Conservation (phyloP, 1,284 basidiomycete species). For the Heterobasidion annosum region DNA sequence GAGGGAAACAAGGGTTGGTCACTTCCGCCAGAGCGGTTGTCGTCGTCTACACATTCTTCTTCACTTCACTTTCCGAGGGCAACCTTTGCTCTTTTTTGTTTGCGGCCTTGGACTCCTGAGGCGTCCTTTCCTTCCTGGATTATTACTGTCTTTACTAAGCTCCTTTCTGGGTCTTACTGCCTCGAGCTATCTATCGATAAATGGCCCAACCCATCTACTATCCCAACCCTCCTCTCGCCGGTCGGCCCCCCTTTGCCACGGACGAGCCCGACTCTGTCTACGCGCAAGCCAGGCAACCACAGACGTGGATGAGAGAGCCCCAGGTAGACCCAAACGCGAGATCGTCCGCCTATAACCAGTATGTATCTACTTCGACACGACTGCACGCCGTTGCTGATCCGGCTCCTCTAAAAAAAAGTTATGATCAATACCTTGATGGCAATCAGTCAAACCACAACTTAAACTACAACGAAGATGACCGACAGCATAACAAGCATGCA, state of each 20-base stretch:
- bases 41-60: background rate
- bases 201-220: slow-evolving; percentile 23
- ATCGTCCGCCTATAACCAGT: slow-evolving; percentile 59
- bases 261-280: slow-evolving; percentile 57
- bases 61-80: background rate
- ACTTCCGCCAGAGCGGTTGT: too few relatives aligned
- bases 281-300: slow-evolving; percentile 25
- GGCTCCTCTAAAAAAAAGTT: slow-evolving; percentile 27
- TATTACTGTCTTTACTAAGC: slow-evolving; percentile 13
- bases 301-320: slow-evolving; percentile 27
- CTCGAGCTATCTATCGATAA: background rate
- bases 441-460: slow-evolving; percentile 29
- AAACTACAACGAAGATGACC: slow-evolving; percentile 29
- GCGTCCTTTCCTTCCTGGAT: slow-evolving; percentile 23
- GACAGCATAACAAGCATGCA: slow-evolving; percentile 30
- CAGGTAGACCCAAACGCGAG: slow-evolving; percentile 33
- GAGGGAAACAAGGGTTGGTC: too few relatives aligned
- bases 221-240: slow-evolving; percentile 39
- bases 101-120: slow-evolving; percentile 17
- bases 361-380: slow-evolving; percentile 20
- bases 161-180: slow-evolving; percentile 2
- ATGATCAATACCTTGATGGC: slow-evolving; percentile 48
- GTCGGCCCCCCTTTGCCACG: slow-evolving; percentile 59
- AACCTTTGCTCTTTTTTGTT: slow-evolving; percentile 2
- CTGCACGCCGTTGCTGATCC: background rate